Percentiles rank a stretch among this genome's conserved stretches.
Evolutionary conservation across 2,329 filamentous ascomycete genomes (phyloP).

Genomic region (Hawksworthiomyces lignivorus): DNA sequence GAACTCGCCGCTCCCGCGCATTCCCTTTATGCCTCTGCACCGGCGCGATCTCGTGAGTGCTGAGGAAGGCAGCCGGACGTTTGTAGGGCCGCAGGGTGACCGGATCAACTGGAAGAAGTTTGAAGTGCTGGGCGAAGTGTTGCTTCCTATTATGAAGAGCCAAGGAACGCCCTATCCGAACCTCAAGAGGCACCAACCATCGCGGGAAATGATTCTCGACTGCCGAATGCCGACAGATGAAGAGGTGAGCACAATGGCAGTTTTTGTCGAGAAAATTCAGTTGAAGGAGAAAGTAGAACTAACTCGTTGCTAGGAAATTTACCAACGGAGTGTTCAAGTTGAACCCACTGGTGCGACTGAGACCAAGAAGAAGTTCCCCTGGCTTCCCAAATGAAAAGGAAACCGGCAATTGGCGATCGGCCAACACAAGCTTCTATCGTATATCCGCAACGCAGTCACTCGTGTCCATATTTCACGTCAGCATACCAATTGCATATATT

Average conservation of each 20-base stretch:
- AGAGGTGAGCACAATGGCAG: no score
- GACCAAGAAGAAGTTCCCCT: conserved; percentile 58
- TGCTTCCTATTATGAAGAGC: conserved; percentile 85
- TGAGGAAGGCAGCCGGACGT: conserved; percentile 86
- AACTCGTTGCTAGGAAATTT: conserved; percentile 48
- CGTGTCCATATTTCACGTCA: no score
- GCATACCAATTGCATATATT: no score
- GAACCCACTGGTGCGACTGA: conserved; percentile 45
- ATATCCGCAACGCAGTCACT: no score
- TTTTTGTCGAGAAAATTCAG: conserved; percentile 10
- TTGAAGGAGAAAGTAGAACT: no score
- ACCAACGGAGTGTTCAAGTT: conserved; percentile 53
- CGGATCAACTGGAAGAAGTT: conserved; percentile 98
- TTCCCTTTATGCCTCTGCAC: conserved; percentile 88
- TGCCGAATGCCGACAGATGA: conserved; percentile 77
- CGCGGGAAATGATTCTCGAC: conserved; percentile 70
- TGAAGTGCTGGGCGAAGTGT: conserved; percentile 86
- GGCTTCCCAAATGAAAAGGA: conserved; percentile 45
- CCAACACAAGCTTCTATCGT: no score
- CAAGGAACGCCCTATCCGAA: conserved; percentile 77
- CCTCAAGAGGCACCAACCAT: conserved; percentile 59
- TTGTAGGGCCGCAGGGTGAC: conserved; percentile 64
- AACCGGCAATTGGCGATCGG: background rate
- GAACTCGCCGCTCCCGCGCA: conserved; percentile 81
- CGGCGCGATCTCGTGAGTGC: conserved; percentile 84